Conservation (phyloP, 129 eudicot species). For the Oenanthe sinensis region DNA sequence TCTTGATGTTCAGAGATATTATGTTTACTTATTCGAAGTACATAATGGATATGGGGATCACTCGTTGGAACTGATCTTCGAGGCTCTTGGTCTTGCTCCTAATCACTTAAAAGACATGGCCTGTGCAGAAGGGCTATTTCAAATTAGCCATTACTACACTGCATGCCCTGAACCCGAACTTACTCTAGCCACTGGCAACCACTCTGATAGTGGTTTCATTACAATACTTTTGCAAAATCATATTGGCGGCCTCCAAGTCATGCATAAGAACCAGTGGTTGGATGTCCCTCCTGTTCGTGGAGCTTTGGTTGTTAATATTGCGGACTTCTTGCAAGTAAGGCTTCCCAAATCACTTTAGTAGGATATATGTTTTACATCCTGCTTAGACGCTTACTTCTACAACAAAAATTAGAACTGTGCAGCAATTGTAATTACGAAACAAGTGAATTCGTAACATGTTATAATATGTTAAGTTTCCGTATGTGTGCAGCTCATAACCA, state of each 20-base stretch:
- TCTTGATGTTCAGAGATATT: not conserved
- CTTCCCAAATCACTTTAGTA: not conserved
- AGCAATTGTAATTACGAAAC: not conserved
- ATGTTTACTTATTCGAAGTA: conserved; percentile 1
- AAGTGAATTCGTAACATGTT: too few relatives aligned
- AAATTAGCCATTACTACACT: conserved; percentile 7
- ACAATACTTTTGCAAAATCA: conserved; percentile 13
- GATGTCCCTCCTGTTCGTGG: conserved; percentile 11
- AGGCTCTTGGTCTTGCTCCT: conserved; percentile 13
- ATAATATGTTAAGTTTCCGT: too few relatives aligned
- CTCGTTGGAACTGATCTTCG: conserved; percentile 9
- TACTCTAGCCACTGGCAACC: conserved; percentile 9
- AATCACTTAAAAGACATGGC: conserved; percentile 9
- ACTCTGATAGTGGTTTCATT: conserved; percentile 13
- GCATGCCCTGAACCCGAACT: conserved; percentile 17
- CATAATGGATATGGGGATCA: conserved; percentile 8
- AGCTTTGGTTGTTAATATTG: conserved; percentile 13
- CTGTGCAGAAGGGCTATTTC: conserved; percentile 7
- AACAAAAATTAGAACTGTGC: not conserved
- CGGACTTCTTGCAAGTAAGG: not conserved
- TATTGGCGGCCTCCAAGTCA: conserved; percentile 12
- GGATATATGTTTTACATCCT: not conserved
- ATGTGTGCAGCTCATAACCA: too few relatives aligned
- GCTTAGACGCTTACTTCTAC: too few relatives aligned
- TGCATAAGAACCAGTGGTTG: conserved; percentile 9